Conservation (phyloP, 2,329 filamentous ascomycete species). For the Apiospora phragmitis region DNA sequence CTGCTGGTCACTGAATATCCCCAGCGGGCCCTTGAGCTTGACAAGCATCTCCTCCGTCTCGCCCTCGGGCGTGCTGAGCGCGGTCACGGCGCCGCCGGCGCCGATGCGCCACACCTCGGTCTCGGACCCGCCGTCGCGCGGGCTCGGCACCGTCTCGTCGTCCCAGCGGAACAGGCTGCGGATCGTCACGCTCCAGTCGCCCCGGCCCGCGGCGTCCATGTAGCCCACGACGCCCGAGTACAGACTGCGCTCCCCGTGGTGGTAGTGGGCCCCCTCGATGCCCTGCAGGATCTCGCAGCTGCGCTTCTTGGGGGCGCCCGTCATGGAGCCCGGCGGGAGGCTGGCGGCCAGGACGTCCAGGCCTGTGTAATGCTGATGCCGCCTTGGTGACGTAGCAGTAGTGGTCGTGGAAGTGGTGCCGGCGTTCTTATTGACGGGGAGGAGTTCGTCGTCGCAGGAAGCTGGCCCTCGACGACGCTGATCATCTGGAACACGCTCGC, state of each 20-base stretch:
- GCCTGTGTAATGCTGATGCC: constrained; percentile 52
- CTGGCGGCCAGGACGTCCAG: constrained; percentile 75
- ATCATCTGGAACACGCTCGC: constrained; percentile 90
- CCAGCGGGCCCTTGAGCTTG: constrained; percentile 63
- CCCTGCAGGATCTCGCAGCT: constrained; percentile 78
- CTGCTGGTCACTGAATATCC: constrained; percentile 39
- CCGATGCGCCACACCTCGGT: constrained; percentile 77
- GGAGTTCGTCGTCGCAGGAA: constrained; percentile 36
- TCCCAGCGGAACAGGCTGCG: constrained; percentile 76
- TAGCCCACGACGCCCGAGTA: constrained; percentile 92
- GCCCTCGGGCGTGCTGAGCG: constrained; percentile 73
- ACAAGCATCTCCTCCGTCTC: constrained; percentile 92
- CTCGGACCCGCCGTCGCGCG: constrained; percentile 25
- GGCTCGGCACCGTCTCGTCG: constrained; percentile 46
- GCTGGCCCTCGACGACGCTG: constrained; percentile 75
- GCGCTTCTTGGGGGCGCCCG: constrained; percentile 90
- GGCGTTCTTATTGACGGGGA: no score
- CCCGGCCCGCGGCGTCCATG: constrained; percentile 79
- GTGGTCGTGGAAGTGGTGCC: not conserved
- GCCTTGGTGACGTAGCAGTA: no score
- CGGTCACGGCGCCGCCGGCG: constrained; percentile 88
- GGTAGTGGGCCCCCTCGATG: constrained; percentile 61
- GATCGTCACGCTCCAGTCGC: constrained; percentile 91
- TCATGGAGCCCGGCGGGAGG: constrained; percentile 93
- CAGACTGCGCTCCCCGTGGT: constrained; percentile 65